These are phyloP conservation scores for Hyphopichia buzzinii DNA, from an alignment of 1,139 yeast species.

Conservation along the genomic window DNA sequence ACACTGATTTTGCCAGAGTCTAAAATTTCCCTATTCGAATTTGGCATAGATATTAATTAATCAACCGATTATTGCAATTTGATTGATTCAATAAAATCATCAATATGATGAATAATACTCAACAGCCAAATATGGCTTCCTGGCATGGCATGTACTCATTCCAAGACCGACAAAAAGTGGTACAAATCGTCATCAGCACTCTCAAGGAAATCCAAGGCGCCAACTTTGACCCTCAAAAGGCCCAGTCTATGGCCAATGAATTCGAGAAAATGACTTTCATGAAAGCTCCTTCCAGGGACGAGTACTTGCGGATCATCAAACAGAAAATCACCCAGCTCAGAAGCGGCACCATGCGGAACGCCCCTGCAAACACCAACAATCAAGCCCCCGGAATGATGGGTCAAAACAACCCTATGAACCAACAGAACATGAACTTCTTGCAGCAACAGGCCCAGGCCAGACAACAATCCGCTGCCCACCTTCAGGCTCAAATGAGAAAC, in stretches of 20 bases:
- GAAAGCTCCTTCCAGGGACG: slow-evolving; percentile 40
- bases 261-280: slow-evolving; percentile 44
- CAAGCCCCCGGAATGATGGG: slow-evolving; percentile 8
- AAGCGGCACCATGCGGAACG: slow-evolving; percentile 14
- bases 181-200: slow-evolving; percentile 37
- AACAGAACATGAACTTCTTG: slow-evolving; percentile 27
- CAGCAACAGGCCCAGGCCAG: slow-evolving; percentile 54
- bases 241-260: slow-evolving; percentile 43
- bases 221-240: slow-evolving; percentile 37
- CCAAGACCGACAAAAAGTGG: slow-evolving; percentile 43
- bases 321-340: slow-evolving; percentile 42
- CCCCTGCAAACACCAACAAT: slow-evolving; percentile 4
- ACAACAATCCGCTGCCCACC: slow-evolving; percentile 41
- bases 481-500: slow-evolving; percentile 29
- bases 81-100: too few species aligned
- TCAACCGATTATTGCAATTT: too few species aligned
- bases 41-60: too few species aligned
- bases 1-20: too few species aligned
- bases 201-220: slow-evolving; percentile 39
- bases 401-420: slow-evolving; percentile 13
- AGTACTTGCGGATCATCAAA: slow-evolving; percentile 37
- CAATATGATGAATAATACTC: slow-evolving; percentile 10
- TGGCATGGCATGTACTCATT: slow-evolving; percentile 44
- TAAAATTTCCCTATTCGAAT: too few species aligned
- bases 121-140: slow-evolving; percentile 26